Base-by-base conservation (phyloP, 2,329 filamentous ascomycete genomes). In the Colletotrichum australisinense region DNA sequence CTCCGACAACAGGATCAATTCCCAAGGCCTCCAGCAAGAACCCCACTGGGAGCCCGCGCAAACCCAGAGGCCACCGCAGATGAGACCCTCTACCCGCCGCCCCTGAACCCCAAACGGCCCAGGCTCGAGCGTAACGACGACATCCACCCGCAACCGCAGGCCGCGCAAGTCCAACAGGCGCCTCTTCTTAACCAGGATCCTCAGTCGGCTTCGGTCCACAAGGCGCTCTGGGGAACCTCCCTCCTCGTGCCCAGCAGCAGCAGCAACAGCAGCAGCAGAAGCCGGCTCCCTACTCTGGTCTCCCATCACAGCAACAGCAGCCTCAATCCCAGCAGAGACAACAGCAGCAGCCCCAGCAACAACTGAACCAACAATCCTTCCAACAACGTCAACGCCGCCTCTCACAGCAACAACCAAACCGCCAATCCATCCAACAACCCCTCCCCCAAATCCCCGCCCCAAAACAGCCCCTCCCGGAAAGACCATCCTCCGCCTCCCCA, bases 251-350 rank as follows among this genome's bases (percentile, higher is more conserved):
- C n/a, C 67, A 55, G 53, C 57, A 52, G 38, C 59, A 65, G 59
- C 74, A 28, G 63, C 74, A 32, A 11, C 30, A 76, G 68, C 63
- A 53, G 65, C 49, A 70, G 64, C 68, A 72, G 66, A 42, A 49
- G 42, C 42, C 42, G 11, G 42, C 42, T 30, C 38, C 30, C 32
- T 35, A 26, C 75, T 75, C 74, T 3, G 77, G 75, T 72, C 76
- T 65, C 14, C 24, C 67, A 14, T 70, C 69, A 42, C 70, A 78
- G 49, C 75, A 80, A 46, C 75, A 80, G 63, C 74, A 79, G 2
- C 73, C 63, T 19, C 67, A 67, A 19, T 55, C 74, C 64, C 66
- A 65, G 30, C 62, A 30, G 22, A 58, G 70, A 24, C n/a, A 75
- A 1, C 74, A 66, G n/a, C 67, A 67, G 19, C 74, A 75, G 58